These are phyloP conservation scores for Coccomyxa subellipsoidea DNA, from an alignment of 163 green algal species.

Conservation along the genomic window DNA sequence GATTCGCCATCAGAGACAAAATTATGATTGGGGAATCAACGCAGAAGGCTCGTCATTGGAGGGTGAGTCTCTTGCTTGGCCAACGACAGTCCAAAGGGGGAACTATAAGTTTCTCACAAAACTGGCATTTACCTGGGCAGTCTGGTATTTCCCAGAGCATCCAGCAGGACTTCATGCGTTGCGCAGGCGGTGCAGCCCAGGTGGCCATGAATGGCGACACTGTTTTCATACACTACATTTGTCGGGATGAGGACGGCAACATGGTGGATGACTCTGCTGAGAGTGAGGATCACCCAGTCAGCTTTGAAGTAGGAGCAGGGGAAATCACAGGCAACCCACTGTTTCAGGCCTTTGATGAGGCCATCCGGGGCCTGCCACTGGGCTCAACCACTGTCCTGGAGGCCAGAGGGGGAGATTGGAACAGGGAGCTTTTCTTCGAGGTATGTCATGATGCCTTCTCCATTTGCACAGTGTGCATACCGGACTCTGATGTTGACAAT, in stretches of 20 bases:
- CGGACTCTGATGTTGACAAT: no score
- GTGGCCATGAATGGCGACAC: constrained; percentile 65
- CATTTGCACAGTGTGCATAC: no score
- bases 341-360: constrained; percentile 88
- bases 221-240: constrained; percentile 62
- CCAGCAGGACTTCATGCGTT: background rate
- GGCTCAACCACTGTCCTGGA: constrained; percentile 53
- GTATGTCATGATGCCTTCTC: no score
- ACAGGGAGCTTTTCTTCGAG: constrained; percentile 73
- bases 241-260: constrained; percentile 55
- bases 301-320: constrained; percentile 60
- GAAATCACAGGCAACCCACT: constrained; percentile 83
- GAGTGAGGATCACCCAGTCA: constrained; percentile 34
- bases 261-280: constrained; percentile 59
- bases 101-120: no score
- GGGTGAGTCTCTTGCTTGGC: no score
- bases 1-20: background rate
- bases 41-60: background rate
- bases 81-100: no score
- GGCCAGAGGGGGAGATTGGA: constrained; percentile 69
- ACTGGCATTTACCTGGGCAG: no score
- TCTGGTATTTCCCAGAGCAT: background rate
- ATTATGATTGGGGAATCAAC: background rate
- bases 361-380: constrained; percentile 66
- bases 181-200: background rate